Base-by-base conservation (phyloP, 805 yeast species). In the Hanseniaspora hatyaiensis region DNA sequence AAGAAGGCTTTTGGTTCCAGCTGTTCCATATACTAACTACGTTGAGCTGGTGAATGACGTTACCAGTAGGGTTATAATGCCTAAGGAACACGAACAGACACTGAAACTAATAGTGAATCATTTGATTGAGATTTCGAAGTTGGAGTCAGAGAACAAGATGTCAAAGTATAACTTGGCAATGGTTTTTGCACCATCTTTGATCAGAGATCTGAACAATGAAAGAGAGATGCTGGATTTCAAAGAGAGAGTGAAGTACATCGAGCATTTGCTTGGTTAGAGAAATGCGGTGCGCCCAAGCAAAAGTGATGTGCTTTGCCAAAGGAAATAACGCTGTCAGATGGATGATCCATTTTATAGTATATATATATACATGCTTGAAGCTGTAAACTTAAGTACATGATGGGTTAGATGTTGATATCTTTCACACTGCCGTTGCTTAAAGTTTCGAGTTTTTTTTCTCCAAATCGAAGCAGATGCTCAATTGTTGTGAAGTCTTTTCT, bases 131-230 rank as follows among this genome's bases (percentile, higher is more conserved):
- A 80, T 92, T 28, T 74, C 77, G 33, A 61, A 66, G 23, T 68
- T 71, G 59, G 69, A 75, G 38, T 62, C 62, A 11, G 59, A 64
- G 37, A 92, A 88, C 60, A 72, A 88, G 61, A 92, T 92, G 98
- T 83, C 74, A 34, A 68, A 74, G 55, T 78, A 78, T 62, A 87
- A 92, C 57, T 65, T 92, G 46, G 80, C 95, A 0, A 85, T 92
- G 37, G 96, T 89, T 6, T 92, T 92, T 69, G 95, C 96, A 1
- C 97, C 98, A 3, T 86, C 96, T 6, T 65, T 92, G 37, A 80
- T 87, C 0, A 72, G 95, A 40, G 95, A 86, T 56, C 66, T 71
- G 51, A 72, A 77, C 34, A 88, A 94, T 6, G 86, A 82, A 53
- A 73, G 80, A 47, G 98, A 92, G 61, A 75, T 92, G 61, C 58